Conservation (phyloP, 305 asterid species). For the Fraxinus platypoda region DNA sequence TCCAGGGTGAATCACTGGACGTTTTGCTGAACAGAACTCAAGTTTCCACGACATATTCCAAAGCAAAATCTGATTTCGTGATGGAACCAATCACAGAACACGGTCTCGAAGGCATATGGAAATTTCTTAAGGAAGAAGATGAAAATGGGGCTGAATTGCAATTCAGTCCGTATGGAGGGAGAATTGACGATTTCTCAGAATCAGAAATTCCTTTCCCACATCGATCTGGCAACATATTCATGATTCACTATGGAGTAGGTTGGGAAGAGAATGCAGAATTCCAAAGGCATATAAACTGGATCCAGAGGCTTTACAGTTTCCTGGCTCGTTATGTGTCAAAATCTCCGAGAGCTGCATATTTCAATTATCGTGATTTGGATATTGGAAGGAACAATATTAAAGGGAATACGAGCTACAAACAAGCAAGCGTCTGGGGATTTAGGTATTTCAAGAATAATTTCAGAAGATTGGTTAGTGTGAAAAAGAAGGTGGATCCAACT, state of each 20-base stretch:
- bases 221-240: constrained; percentile 31
- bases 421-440: constrained; percentile 34
- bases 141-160: constrained; percentile 11
- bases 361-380: constrained; percentile 41
- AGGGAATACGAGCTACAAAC: constrained; percentile 24
- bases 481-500: constrained; percentile 29
- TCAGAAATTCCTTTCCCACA: constrained; percentile 40
- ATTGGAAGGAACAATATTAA: constrained; percentile 24
- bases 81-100: constrained; percentile 18
- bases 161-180: constrained; percentile 36
- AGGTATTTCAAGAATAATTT: constrained; percentile 30
- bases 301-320: constrained; percentile 22
- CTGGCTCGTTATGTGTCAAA: constrained; percentile 28
- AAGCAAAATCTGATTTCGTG: constrained; percentile 37
- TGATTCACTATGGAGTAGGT: not conserved
- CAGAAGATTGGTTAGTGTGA: constrained; percentile 29
- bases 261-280: constrained; percentile 22
- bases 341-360: constrained; percentile 32
- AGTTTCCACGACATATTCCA: not conserved
- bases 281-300: constrained; percentile 12
- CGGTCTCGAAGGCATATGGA: constrained; percentile 33
- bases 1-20: constrained; percentile 22
- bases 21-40: constrained; percentile 18
- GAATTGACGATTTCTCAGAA: constrained; percentile 10
- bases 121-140: constrained; percentile 13